phyloP scores from a whole-genome alignment of 768 basidiomycete species.

The Kockovaella imperatae region DNA sequence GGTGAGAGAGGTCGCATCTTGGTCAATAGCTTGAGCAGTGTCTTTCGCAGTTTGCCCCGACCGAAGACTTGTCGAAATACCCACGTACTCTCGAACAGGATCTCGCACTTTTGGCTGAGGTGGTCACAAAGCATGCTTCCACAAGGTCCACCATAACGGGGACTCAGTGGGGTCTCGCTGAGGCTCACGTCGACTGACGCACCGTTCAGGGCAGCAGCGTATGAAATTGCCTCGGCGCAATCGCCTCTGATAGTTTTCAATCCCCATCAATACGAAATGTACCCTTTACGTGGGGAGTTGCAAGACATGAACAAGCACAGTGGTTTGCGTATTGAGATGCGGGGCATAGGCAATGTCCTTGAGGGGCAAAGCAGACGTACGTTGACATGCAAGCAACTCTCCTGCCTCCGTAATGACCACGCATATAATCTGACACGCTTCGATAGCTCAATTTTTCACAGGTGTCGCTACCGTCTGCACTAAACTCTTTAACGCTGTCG shows the following conservation, averaged over 20 bases:
- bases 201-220: not conserved
- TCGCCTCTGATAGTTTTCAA: conserved; percentile 56
- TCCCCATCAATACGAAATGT: conserved; percentile 75
- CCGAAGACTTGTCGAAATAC: conserved; percentile 85
- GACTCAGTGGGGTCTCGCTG: not conserved
- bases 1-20: conserved; percentile 13
- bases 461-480: conserved; percentile 92
- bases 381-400: conserved; percentile 5
- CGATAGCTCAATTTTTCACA: conserved; percentile 69
- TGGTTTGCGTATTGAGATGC: conserved; percentile 87
- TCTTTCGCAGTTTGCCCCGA: conserved; percentile 62
- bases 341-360: conserved; percentile 86
- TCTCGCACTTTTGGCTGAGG: conserved; percentile 54
- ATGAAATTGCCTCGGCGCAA: not conserved
- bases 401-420: not conserved
- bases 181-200: no score
- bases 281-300: conserved; percentile 73
- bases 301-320: conserved; percentile 66
- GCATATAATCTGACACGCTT: conserved; percentile 6
- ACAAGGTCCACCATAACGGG: not conserved
- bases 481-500: conserved; percentile 86
- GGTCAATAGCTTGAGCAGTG: not conserved
- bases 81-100: conserved; percentile 78
- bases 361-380: conserved; percentile 69
- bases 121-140: not conserved